Conservation (phyloP, 805 yeast genomes). For the Hanseniaspora osmophila region DNA sequence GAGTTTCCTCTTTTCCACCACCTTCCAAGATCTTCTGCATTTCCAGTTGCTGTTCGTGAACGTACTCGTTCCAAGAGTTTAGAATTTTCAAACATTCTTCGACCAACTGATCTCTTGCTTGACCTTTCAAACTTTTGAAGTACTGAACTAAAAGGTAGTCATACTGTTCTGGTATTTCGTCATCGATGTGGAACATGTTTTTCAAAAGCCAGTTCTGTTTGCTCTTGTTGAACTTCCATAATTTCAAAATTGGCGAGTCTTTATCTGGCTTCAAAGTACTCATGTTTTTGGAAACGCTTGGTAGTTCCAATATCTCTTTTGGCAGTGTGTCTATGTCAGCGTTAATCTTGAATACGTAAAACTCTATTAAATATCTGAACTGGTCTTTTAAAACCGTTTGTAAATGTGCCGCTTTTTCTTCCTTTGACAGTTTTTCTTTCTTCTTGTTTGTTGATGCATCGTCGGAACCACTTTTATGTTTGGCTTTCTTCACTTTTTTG, state of each 20-base stretch:
- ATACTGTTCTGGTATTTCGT: constrained; percentile 17
- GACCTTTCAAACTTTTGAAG: constrained; percentile 14
- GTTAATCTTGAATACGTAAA: constrained; percentile 15
- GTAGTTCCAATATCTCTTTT: constrained; percentile 8
- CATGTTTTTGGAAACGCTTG: constrained; percentile 14
- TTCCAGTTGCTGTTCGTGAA: constrained; percentile 12
- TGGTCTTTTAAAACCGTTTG: constrained; percentile 20
- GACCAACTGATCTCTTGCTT: constrained; percentile 11
- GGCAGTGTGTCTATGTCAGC: constrained; percentile 13
- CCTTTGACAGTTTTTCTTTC: constrained; percentile 18
- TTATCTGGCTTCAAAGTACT: constrained; percentile 4
- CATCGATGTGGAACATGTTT: constrained; percentile 13
- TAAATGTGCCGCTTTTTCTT: constrained; percentile 12
- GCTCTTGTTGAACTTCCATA: constrained; percentile 25
- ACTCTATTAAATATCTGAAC: constrained; percentile 22
- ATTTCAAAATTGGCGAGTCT: constrained; percentile 11
- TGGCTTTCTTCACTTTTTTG: constrained; percentile 9
- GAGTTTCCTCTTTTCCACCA: constrained; percentile 2
- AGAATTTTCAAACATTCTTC: constrained; percentile 12
- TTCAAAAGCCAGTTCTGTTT: constrained; percentile 25
- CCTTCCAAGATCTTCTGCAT: constrained; percentile 15
- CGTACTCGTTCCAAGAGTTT: constrained; percentile 16
- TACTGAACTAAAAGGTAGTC: constrained; percentile 18
- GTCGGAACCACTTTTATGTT: constrained; percentile 7
- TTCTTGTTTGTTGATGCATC: constrained; percentile 9